Conservation (phyloP, 208 protist species). For the Wallacemonas collosoma region DNA sequence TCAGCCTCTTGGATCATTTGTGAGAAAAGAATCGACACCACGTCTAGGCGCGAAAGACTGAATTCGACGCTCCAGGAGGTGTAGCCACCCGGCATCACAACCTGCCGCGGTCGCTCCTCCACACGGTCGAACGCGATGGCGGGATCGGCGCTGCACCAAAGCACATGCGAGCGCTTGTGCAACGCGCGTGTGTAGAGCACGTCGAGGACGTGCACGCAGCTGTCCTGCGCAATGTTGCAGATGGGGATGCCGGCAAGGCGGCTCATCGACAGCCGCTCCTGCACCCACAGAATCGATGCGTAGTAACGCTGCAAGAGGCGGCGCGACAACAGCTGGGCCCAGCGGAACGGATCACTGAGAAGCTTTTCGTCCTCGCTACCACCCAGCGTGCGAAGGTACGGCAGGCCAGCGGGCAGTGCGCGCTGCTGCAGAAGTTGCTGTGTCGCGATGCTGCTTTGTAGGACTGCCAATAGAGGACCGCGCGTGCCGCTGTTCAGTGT, state of each 20-base stretch:
- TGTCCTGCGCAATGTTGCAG: slow-evolving; percentile 88
- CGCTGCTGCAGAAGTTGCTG: slow-evolving; percentile 70
- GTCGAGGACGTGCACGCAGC: slow-evolving; percentile 83
- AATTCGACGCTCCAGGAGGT: slow-evolving; percentile 87
- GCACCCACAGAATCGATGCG: slow-evolving; percentile 78
- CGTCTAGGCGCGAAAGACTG: slow-evolving; percentile 81
- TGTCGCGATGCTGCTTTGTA: slow-evolving; percentile 71
- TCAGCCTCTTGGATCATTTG: slow-evolving; percentile 89
- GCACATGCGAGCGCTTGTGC: slow-evolving; percentile 67
- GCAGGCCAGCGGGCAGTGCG: slow-evolving; percentile 45
- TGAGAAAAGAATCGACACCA: slow-evolving; percentile 89
- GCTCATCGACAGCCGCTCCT: slow-evolving; percentile 83
- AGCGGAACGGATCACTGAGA: slow-evolving; percentile 86
- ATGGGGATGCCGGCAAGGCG: slow-evolving; percentile 78
- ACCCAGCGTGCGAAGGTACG: slow-evolving; percentile 80
- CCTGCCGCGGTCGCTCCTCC: slow-evolving; percentile 77
- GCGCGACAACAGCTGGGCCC: slow-evolving; percentile 60
- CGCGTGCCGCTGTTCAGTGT: slow-evolving; percentile 33
- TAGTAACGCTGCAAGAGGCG: slow-evolving; percentile 83
- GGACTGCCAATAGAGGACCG: slow-evolving; percentile 66
- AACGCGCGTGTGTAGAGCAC: slow-evolving; percentile 82
- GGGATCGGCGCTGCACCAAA: slow-evolving; percentile 80
- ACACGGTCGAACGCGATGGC: slow-evolving; percentile 71
- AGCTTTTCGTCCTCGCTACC: slow-evolving; percentile 83
- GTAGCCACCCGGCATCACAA: slow-evolving; percentile 84